Evolutionary conservation across 805 yeast genomes (phyloP), one percentile per base, ranked within the genome.

Genomic region (Wickerhamomyces xylosicus): DNA sequence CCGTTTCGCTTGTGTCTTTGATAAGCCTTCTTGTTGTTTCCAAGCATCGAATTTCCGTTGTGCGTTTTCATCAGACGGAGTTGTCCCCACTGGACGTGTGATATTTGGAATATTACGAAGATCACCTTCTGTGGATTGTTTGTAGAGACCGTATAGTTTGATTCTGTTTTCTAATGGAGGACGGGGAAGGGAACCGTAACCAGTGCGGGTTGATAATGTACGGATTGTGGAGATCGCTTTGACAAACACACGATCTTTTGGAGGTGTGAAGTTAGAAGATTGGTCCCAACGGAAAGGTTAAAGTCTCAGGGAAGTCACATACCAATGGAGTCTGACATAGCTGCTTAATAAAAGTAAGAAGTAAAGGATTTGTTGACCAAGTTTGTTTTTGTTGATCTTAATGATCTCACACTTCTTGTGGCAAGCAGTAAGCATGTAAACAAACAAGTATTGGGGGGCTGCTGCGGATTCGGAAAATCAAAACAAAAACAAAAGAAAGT

Each of bases 91-190:
- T 0, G 90, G 90, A 35, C 86, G 62, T 75, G 82, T 71, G 33
- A 80, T 66, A 2, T 79, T 79, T 35, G 70, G 72, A 7, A 83
- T 86, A 55, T 85, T 79, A 36, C 70, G 72, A 8, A 83, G 86
- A 55, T 85, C 77, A 7, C 95, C 95, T 58, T 84, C 66, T 1
- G 94, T 85, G 2, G 95, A 89, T 54, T 85, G 95, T 51, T 85
- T 86, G 61, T 85, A 85, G 37, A 85, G 67, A 0, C 95, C 95
- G 56, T 85, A 85, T 4, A 85, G 66, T 46, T 68, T 69, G 41
- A 80, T 75, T 27, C 95, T 58, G 43, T 66, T 72, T 38, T 77
- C 80, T 2, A 83, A 71, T 0, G 92, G 87, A 0, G 95, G 95
- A 20, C 89, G 67, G 1, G 89, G 86, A 21, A 83, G 61, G 9